A percentile compares a stretch with the other conserved stretches of the same genome.
These are phyloP conservation scores for Starmera dryadoides DNA, from an alignment of 805 yeast genomes.

Conservation along the genomic window DNA sequence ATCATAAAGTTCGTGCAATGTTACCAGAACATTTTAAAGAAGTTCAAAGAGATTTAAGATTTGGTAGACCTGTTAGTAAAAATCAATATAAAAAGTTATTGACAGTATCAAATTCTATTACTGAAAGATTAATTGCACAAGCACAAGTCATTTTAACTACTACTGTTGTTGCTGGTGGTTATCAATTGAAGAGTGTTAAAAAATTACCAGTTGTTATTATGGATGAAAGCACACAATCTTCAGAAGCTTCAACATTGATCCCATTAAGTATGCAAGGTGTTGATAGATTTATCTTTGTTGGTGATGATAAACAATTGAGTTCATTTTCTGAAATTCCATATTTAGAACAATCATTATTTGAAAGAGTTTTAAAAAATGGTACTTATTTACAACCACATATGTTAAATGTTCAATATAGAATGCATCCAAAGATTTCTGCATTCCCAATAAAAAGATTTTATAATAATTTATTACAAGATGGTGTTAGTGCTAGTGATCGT, in stretches of 20 bases:
- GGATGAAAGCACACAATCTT: conserved; percentile 76
- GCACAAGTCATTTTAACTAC: conserved; percentile 69
- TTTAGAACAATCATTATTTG: conserved; percentile 60
- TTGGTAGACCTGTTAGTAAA: conserved; percentile 36
- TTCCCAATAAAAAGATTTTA: conserved; percentile 51
- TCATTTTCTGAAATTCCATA: conserved; percentile 65
- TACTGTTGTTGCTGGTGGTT: conserved; percentile 66
- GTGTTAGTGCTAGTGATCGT: conserved; percentile 49
- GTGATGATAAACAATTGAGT: conserved; percentile 71
- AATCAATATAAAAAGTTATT: conserved; percentile 44
- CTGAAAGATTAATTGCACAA: conserved; percentile 48
- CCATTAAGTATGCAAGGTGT: conserved; percentile 66
- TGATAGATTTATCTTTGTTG: conserved; percentile 61
- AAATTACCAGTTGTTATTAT: conserved; percentile 68
- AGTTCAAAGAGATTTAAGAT: conserved; percentile 34
- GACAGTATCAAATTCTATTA: conserved; percentile 34
- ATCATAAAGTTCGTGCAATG: conserved; percentile 46
- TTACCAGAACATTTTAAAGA: conserved; percentile 39
- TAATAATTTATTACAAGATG: conserved; percentile 43
- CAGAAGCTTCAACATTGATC: conserved; percentile 65
- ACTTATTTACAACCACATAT: conserved; percentile 53
- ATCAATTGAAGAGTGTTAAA: conserved; percentile 46
- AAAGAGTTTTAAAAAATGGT: conserved; percentile 56
- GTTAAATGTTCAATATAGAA: conserved; percentile 64
- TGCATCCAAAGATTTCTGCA: conserved; percentile 58